These are phyloP conservation scores for Sphagnum fallax DNA, from an alignment of 228 moss, liverwort and hornwort species.

Conservation along the genomic window DNA sequence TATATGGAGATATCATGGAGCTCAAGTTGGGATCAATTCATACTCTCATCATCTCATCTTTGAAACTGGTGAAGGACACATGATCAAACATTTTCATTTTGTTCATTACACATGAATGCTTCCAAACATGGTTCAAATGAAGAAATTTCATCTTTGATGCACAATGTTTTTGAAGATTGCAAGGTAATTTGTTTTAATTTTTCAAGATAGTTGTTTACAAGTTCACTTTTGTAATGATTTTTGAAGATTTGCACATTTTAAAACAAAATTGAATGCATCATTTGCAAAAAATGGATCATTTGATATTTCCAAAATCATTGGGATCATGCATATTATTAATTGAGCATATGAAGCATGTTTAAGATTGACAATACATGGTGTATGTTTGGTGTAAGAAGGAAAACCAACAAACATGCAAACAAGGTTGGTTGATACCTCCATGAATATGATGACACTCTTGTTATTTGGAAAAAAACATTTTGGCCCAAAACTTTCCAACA, in stretches of 20 bases:
- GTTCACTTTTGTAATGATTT: neutral
- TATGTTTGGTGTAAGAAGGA: neutral
- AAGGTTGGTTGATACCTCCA: neutral
- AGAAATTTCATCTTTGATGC: conserved; percentile 11
- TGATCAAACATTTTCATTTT: conserved; percentile 27
- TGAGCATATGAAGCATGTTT: neutral
- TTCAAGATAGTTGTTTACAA: neutral
- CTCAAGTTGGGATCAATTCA: conserved; percentile 21
- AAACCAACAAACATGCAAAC: conserved; percentile 2
- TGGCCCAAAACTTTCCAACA: conserved; percentile 4
- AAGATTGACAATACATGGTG: neutral
- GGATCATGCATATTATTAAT: neutral
- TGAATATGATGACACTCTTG: conserved; percentile 5
- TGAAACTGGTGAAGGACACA: conserved; percentile 10
- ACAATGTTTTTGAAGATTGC: neutral
- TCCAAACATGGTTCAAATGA: neutral
- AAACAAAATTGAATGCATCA: neutral
- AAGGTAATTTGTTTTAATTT: neutral
- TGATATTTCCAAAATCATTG: no score
- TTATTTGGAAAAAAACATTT: conserved; percentile 10
- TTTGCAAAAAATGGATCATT: no score
- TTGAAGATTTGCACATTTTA: neutral
- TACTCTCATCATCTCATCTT: conserved; percentile 25
- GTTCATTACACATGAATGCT: conserved; percentile 6
- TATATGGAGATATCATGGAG: conserved; percentile 25